A percentile compares a stretch with the other conserved stretches of the same genome.
phyloP scores from a whole-genome alignment of 164 flowering plant species.

The grape (Vitis vinifera) region DNA sequence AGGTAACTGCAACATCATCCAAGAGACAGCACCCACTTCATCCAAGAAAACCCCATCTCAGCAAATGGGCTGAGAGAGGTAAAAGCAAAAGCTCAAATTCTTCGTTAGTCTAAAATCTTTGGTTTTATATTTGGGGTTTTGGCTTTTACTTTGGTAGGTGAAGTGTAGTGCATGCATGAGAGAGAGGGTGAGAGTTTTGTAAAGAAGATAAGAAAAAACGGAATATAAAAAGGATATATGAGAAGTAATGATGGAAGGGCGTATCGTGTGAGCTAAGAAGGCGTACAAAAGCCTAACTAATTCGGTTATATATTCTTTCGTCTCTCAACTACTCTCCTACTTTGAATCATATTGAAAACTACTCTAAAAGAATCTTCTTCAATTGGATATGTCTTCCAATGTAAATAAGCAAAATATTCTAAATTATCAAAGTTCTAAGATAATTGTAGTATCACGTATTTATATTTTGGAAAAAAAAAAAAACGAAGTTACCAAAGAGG shows the following conservation, averaged over 20 bases:
- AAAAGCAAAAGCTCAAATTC: too few relatives aligned
- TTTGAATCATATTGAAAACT: background rate
- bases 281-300: conserved; percentile 34
- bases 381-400: too few relatives aligned
- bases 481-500: too few relatives aligned
- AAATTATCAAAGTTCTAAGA: too few relatives aligned
- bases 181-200: conserved; percentile 10
- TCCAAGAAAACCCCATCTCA: conserved; percentile 3
- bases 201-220: background rate
- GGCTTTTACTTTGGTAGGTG: conserved; percentile 45
- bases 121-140: background rate
- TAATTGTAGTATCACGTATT: too few relatives aligned
- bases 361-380: too few relatives aligned
- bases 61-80: background rate
- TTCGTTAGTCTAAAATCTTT: too few relatives aligned
- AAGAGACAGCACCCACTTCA: conserved; percentile 3
- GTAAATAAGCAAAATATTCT: too few relatives aligned
- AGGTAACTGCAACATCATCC: conserved; percentile 17
- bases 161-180: conserved; percentile 45
- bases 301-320: conserved; percentile 15
- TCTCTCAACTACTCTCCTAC: conserved; percentile 34
- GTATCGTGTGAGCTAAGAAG: conserved; percentile 47
- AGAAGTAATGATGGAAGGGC: conserved; percentile 30
- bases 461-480: too few relatives aligned
- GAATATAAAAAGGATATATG: background rate